Conservation (phyloP, 1,139 yeast species). For the Diutina scorzettiae region DNA sequence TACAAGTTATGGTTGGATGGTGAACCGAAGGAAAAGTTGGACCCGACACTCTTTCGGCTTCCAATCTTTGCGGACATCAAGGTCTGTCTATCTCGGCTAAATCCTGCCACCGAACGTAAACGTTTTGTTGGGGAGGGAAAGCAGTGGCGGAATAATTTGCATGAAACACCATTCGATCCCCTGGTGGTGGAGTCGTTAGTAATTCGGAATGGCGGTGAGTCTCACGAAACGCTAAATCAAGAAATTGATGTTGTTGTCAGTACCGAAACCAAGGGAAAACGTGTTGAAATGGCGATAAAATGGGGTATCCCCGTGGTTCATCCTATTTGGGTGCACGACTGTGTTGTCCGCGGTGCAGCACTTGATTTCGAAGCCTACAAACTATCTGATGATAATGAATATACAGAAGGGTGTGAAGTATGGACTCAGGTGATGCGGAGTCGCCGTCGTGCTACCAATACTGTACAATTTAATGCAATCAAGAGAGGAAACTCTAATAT, state of each 20-base stretch:
- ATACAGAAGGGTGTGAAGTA: slow-evolving; percentile 37
- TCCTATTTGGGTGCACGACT: slow-evolving; percentile 65
- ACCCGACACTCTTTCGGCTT: slow-evolving; percentile 17
- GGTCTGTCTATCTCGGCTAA: slow-evolving; percentile 35
- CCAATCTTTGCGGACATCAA: slow-evolving; percentile 36
- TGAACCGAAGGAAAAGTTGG: slow-evolving; percentile 10
- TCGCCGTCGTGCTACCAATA: too few species aligned
- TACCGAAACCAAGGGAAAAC: slow-evolving; percentile 42
- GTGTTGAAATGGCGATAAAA: slow-evolving; percentile 50
- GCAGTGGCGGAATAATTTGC: slow-evolving; percentile 7
- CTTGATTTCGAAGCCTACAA: slow-evolving; percentile 37
- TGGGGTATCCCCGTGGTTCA: slow-evolving; percentile 65
- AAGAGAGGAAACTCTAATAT: background rate
- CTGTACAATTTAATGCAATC: background rate
- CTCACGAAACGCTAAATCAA: slow-evolving; percentile 43
- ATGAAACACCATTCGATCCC: slow-evolving; percentile 14
- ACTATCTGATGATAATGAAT: slow-evolving; percentile 19
- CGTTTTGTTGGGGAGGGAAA: background rate
- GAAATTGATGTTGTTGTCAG: slow-evolving; percentile 41
- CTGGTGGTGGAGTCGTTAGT: slow-evolving; percentile 24
- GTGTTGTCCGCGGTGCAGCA: slow-evolving; percentile 47
- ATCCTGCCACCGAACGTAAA: slow-evolving; percentile 9
- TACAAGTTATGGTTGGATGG: slow-evolving; percentile 36
- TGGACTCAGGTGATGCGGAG: slow-evolving; percentile 26
- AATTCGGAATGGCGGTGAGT: slow-evolving; percentile 44